Evolutionary conservation across 164 flowering plant species (phyloP).

Genomic region (Stephania cephalantha): DNA sequence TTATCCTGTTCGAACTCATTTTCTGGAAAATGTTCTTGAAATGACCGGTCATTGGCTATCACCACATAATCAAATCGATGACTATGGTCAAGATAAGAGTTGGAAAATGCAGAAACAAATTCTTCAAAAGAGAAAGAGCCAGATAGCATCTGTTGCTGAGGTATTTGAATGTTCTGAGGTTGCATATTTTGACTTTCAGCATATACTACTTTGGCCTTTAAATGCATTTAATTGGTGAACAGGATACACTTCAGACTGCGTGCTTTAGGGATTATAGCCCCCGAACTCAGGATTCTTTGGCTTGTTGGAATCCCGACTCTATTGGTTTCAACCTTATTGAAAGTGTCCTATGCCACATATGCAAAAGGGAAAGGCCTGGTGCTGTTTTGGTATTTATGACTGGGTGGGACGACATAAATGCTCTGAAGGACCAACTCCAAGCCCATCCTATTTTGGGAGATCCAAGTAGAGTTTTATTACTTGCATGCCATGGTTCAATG

Average conservation of each 20-base stretch:
- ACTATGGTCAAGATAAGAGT: constrained; percentile 70
- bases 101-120: constrained; percentile 75
- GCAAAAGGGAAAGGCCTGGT: constrained; percentile 62
- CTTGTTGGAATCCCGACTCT: constrained; percentile 84
- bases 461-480: constrained; percentile 57
- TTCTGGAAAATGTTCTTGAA: constrained; percentile 72
- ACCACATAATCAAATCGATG: constrained; percentile 67
- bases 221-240: constrained; percentile 8
- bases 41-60: constrained; percentile 69
- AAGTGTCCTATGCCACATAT: constrained; percentile 52
- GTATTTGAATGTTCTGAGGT: constrained; percentile 25
- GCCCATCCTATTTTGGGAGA: constrained; percentile 65
- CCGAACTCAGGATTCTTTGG: constrained; percentile 56
- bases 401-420: constrained; percentile 90
- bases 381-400: constrained; percentile 87
- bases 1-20: constrained; percentile 65
- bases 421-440: constrained; percentile 68
- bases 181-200: not conserved
- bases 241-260: constrained; percentile 63
- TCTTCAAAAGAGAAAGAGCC: constrained; percentile 70
- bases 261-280: constrained; percentile 43
- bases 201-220: not conserved
- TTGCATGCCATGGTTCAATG: constrained; percentile 90
- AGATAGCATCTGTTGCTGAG: constrained; percentile 73
- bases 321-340: constrained; percentile 79